Conservation (phyloP, 1,284 basidiomycete species). For the Pascua guehoae region DNA sequence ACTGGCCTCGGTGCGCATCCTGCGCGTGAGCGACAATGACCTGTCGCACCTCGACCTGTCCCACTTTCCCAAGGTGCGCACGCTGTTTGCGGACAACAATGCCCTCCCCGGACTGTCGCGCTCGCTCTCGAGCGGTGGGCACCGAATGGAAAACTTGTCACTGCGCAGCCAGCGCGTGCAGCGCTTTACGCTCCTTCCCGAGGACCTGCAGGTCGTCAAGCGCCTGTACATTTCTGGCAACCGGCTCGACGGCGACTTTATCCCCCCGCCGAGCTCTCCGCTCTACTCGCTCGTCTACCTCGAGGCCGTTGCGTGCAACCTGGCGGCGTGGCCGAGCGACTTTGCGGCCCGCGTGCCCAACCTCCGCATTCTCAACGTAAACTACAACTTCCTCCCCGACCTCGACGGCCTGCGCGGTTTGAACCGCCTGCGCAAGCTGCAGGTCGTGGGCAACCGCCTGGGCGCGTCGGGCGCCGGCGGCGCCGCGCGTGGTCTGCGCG, state of each 20-base stretch:
- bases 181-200: constrained; percentile 53
- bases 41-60: constrained; percentile 66
- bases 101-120: constrained; percentile 55
- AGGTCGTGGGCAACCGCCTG: constrained; percentile 77
- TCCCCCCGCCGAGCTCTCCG: constrained; percentile 56
- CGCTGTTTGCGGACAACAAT: constrained; percentile 90
- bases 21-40: constrained; percentile 80
- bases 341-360: constrained; percentile 73
- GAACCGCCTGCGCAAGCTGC: constrained; percentile 70
- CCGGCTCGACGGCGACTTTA: constrained; percentile 47
- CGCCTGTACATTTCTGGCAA: constrained; percentile 83
- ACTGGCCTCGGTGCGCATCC: constrained; percentile 71
- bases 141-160: constrained; percentile 80
- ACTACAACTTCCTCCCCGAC: constrained; percentile 82
- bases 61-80: constrained; percentile 70
- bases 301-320: constrained; percentile 84
- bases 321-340: constrained; percentile 67
- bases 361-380: constrained; percentile 85
- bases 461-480: constrained; percentile 57
- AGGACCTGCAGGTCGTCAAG: constrained; percentile 82
- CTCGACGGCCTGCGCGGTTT: constrained; percentile 71
- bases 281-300: constrained; percentile 83
- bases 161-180: constrained; percentile 72
- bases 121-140: constrained; percentile 55
- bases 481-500: constrained; percentile 64